These are phyloP conservation scores for Arthrobotrys iridis DNA, from an alignment of 2,329 filamentous ascomycete species.

Conservation along the genomic window DNA sequence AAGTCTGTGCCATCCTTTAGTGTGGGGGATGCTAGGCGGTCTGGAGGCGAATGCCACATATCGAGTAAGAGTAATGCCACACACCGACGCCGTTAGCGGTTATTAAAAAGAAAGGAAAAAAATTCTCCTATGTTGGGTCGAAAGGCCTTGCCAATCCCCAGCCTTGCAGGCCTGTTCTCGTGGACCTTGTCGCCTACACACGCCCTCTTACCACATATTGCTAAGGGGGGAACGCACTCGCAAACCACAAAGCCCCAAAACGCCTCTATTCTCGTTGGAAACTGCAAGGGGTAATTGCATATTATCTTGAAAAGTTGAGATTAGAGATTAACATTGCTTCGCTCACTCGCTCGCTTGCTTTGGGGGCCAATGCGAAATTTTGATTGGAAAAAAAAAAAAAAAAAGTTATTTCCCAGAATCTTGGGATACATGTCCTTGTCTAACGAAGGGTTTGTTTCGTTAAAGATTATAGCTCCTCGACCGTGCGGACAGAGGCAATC, in stretches of 20 bases:
- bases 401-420: background rate
- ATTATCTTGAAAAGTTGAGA: conserved; percentile 10
- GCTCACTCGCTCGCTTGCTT: conserved; percentile 11
- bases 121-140: conserved; percentile 43
- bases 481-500: background rate
- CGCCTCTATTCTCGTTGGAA: background rate
- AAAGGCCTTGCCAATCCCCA: conserved; percentile 7
- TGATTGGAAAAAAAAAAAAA: no score
- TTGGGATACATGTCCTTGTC: background rate
- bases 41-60: conserved; percentile 36
- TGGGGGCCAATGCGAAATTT: background rate
- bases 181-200: conserved; percentile 22
- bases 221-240: background rate
- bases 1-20: conserved; percentile 35
- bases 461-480: background rate
- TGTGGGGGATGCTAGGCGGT: conserved; percentile 47
- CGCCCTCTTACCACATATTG: no score
- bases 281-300: conserved; percentile 14
- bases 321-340: background rate
- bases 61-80: conserved; percentile 38
- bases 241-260: background rate
- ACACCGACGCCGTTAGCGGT: conserved; percentile 16
- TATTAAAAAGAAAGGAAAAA: conserved; percentile 25
- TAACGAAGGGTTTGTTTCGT: background rate
- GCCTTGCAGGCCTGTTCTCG: conserved; percentile 2